Conservation (phyloP, 2,329 filamentous ascomycete genomes). For the Cladosporium cucumerinum region DNA sequence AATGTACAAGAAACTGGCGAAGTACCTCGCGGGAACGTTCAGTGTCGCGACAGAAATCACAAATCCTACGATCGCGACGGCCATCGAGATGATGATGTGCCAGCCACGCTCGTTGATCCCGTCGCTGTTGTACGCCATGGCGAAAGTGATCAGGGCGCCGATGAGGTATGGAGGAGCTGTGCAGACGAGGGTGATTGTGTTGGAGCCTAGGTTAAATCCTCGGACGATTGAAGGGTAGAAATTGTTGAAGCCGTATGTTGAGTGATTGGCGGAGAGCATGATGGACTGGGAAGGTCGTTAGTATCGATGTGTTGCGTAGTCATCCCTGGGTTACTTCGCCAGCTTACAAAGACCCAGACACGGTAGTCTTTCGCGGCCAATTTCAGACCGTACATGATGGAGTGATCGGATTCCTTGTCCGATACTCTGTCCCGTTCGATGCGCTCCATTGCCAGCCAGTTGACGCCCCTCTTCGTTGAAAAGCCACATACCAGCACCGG, state of each 20-base stretch:
- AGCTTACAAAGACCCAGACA: conserved; percentile 12
- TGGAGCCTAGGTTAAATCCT: conserved; percentile 30
- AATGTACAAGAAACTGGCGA: conserved; percentile 36
- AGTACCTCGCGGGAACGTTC: conserved; percentile 23
- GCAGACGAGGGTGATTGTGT: conserved; percentile 33
- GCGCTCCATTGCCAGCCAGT: conserved; percentile 1
- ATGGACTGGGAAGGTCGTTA: not conserved
- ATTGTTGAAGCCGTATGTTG: conserved; percentile 12
- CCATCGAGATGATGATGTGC: conserved; percentile 23
- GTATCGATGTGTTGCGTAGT: not conserved
- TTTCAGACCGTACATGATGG: conserved; percentile 26
- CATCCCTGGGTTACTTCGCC: not conserved
- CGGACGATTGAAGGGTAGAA: conserved; percentile 18
- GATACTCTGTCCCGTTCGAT: conserved; percentile 47
- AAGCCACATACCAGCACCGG: conserved; percentile 38
- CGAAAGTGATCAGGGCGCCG: conserved; percentile 28
- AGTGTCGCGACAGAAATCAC: conserved; percentile 3
- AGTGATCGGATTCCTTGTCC: conserved; percentile 41
- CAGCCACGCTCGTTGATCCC: conserved; percentile 41
- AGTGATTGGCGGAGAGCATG: conserved; percentile 10
- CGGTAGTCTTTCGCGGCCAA: conserved; percentile 8
- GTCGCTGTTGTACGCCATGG: conserved; percentile 37
- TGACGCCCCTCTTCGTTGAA: conserved; percentile 39
- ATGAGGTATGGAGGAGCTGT: conserved; percentile 34
- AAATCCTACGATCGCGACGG: conserved; percentile 8